Conservation (phyloP, 495 filamentous ascomycete genomes). For the Tuber borchii region DNA sequence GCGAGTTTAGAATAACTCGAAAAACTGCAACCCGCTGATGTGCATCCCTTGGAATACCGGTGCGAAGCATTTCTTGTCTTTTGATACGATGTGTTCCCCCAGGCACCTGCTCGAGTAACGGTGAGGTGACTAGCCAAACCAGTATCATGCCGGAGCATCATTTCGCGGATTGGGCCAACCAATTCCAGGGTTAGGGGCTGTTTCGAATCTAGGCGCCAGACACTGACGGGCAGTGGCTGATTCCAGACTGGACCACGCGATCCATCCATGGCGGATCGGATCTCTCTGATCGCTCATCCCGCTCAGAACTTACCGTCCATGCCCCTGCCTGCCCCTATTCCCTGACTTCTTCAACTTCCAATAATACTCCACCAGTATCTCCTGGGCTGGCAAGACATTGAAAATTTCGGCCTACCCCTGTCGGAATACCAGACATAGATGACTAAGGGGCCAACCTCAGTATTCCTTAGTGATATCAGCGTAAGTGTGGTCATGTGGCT, state of each 20-base stretch:
- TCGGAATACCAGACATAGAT: too few species aligned
- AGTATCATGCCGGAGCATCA: neutral
- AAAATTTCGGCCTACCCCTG: too few species aligned
- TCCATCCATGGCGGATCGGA: neutral
- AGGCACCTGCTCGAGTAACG: neutral
- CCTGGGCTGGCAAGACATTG: too few species aligned
- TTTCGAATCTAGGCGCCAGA: neutral
- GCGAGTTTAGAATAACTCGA: neutral
- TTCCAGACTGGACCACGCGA: neutral
- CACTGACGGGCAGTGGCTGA: slow-evolving; percentile 4
- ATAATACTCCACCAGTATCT: neutral
- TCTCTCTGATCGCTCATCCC: neutral
- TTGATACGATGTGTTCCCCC: neutral
- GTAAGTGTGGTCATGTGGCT: too few species aligned
- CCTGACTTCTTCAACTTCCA: neutral
- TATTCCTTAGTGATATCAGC: too few species aligned
- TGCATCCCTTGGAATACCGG: neutral
- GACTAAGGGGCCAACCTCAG: too few species aligned
- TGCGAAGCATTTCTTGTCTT: neutral
- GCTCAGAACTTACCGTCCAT: neutral
- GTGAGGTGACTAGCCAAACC: neutral
- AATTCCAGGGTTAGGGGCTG: neutral
- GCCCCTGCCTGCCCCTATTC: neutral
- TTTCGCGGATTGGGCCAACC: neutral
- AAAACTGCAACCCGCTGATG: neutral